Evolutionary conservation across 2,329 filamentous ascomycete species (phyloP), one percentile per base, ranked within the genome.

Genomic region (Sporothrix luriei): DNA sequence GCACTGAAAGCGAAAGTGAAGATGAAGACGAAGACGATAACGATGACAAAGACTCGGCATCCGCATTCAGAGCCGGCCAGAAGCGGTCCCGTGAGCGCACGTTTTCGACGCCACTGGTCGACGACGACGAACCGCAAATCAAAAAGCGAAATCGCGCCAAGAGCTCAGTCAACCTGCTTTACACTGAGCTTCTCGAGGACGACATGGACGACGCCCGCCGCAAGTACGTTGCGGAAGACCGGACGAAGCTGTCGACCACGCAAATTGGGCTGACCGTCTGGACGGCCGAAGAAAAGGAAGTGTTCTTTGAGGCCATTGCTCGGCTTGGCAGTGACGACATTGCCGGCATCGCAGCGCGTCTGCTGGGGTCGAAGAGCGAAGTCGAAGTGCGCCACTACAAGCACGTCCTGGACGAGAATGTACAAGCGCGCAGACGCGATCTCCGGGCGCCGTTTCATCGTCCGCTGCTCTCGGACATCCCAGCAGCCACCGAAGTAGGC

Each of bases 321-420:
- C 85, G 86, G 0, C 82, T 90, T 2, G 92, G 92, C 0, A 84
- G 81, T 66, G 84, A 88, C 74, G 82, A 93, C 71, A 74, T 90
- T 0, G 79, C 79, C 1, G 85, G 84, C 1, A 90, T 97, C 69
- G 84, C 91, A 1, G 75, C 79, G 10, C 82, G 85, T 0, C 82
- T 97, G 3, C 46, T 62, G 19, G 82, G 82, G 0, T 90, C 87
- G 46, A 98, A 98, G 79, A 90, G 88, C 70, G 85, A 88, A 73
- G 76, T 90, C 10, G 93, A 97, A 78, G 87, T 95, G 46, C 84
- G 84, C 38, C 86, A 90, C 66, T 93, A 93, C 76, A 77, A 96
- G 4, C 75, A 82, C 7, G 77, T 91, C 0, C 82, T 97, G 5
- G 82, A 88, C 11, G 80, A 83, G 24, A 83, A 82, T 1, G 73